Evolutionary conservation across 1,284 basidiomycete genomes (phyloP), one percentile per base, ranked within the genome.

Genomic region (Rhodotorula sp.): DNA sequence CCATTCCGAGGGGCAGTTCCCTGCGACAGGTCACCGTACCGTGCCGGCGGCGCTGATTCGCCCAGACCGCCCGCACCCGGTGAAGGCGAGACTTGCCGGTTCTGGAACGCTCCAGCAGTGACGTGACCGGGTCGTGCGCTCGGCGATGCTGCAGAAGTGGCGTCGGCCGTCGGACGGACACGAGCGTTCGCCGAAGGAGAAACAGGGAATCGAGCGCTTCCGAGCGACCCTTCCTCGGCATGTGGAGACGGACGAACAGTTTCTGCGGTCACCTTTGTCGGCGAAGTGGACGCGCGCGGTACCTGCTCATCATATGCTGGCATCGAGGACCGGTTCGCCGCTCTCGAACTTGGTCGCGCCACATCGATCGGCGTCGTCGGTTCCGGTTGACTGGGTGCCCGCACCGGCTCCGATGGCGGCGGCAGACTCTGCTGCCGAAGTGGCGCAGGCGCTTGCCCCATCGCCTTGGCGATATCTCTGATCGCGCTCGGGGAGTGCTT

Each of bases 401-500:
- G 62, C 47, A 31, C 3, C 54, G 43, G 62, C 43, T 47, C 52
- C 38, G 54, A 31, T 28, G 28, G 28, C 47, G 52, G 50, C 12
- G 45, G 55, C 23, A 47, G 48, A 3, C 60, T n/a, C n/a, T 12
- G 60, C 56, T 50, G 47, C 23, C 47, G 47, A 8, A 31, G 21
- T 2, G 60, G 54, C 26, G 38, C 34, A 5, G 56, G 57, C 23
- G 58, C 49, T 31, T 70, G 68, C 5, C 64, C 60, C 28, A 69
- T 62, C 31, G 65, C 65, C 2, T 65, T 56, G 1, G 67, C 54
- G 47, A 76, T 76, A n/a, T 75, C 71, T 47, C 66, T 62, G 10
- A 76, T 69, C 1, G 68, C 66, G 1, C 67, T 69, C 0, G 75
- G 75, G 3, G 71, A 71, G 38, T 76, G 71, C 45, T 58, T 64